Evolutionary conservation across 1,284 basidiomycete genomes (phyloP).

Genomic region (Chondrostereum purpureum): DNA sequence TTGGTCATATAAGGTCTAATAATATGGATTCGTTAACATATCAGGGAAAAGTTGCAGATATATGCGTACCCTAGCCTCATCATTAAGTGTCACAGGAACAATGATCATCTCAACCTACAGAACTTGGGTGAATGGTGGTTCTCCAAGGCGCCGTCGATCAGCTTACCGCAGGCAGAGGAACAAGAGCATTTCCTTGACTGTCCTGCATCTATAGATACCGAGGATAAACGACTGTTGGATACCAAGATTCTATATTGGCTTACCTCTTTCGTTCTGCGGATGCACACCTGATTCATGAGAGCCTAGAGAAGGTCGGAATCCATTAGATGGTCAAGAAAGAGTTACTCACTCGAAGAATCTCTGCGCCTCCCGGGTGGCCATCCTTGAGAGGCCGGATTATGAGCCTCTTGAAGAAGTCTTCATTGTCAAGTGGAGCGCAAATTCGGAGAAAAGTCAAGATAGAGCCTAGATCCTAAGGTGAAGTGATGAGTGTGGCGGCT

Average conservation of each 20-base stretch:
- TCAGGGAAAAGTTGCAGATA: too few relatives aligned
- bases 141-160: not conserved
- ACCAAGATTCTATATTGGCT: constrained; percentile 11
- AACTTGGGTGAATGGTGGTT: constrained; percentile 4
- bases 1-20: constrained; percentile 69
- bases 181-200: constrained; percentile 59
- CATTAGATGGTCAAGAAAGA: too few relatives aligned
- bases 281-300: constrained; percentile 77
- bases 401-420: constrained; percentile 74
- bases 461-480: constrained; percentile 71
- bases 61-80: constrained; percentile 57
- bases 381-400: constrained; percentile 68
- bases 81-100: constrained; percentile 62
- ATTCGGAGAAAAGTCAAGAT: constrained; percentile 76
- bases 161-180: constrained; percentile 70
- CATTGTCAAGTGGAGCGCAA: constrained; percentile 75
- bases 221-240: constrained; percentile 6
- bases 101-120: constrained; percentile 64
- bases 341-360: constrained; percentile 60
- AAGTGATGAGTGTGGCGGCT: not conserved
- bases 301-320: constrained; percentile 37
- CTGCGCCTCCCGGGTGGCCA: constrained; percentile 58
- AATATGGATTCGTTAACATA: constrained; percentile 1
- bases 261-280: constrained; percentile 83
- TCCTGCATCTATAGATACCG: constrained; percentile 68